These are phyloP conservation scores for Rhizopus arrhizus DNA, from an alignment of 371 early-diverging fungal genomes.

Conservation along the genomic window DNA sequence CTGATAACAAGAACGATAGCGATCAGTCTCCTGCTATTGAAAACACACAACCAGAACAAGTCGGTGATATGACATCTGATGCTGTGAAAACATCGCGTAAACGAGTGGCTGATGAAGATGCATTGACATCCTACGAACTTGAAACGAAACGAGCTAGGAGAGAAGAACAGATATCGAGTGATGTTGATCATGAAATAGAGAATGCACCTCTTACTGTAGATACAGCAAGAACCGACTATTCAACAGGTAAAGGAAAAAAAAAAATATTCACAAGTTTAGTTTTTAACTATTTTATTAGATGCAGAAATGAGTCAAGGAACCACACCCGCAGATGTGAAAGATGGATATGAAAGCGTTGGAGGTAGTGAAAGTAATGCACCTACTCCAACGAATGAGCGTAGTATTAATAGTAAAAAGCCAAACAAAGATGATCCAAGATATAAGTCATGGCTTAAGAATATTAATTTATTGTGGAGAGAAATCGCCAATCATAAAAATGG, in stretches of 20 bases:
- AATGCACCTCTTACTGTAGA: slow-evolving; percentile 10
- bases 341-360: slow-evolving; percentile 37
- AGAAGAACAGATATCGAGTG: not conserved
- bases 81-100: not conserved
- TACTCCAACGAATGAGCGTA: slow-evolving; percentile 20
- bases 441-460: slow-evolving; percentile 70
- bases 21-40: too few relatives aligned
- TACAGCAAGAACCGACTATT: slow-evolving; percentile 21
- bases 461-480: slow-evolving; percentile 78
- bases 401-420: slow-evolving; percentile 5
- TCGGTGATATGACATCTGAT: too few relatives aligned
- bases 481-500: slow-evolving; percentile 88
- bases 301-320: slow-evolving; percentile 26
- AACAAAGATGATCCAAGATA: slow-evolving; percentile 37
- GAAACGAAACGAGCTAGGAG: not conserved
- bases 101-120: not conserved
- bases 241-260: slow-evolving; percentile 16
- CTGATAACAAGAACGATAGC: too few relatives aligned
- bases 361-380: slow-evolving; percentile 35
- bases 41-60: too few relatives aligned
- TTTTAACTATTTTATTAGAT: not conserved
- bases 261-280: not conserved
- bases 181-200: not conserved
- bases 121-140: not conserved
- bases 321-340: slow-evolving; percentile 28